Evolutionary conservation across 2,329 filamentous ascomycete species (phyloP), one percentile per base, ranked within the genome.

Genomic region (Tolypocladium cylindrosporum): DNA sequence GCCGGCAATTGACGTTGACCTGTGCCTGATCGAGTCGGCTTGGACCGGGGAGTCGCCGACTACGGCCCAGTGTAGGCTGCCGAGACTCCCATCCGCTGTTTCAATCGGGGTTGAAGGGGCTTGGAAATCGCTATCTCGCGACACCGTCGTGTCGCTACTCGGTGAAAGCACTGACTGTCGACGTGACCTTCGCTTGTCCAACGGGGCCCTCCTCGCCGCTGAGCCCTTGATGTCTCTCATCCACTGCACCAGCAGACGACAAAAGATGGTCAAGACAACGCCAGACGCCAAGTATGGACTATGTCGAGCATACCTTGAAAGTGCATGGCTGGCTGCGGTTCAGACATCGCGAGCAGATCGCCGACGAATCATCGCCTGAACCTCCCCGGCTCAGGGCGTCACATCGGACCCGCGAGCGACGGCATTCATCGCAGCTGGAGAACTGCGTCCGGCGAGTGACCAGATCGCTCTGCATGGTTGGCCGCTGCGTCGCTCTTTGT

Each of bases 261-360:
- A 14, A 11, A 19, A n/a, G 27, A 36, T 51, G 48, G 48, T 50
- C 19, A 51, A 27, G 24, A 36, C 19, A 19, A 11, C 9, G 9
- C 36, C 48, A 34, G 31, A 10, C 14, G 19, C 4, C 16, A 16
- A 16, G 27, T 16, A 6, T 34, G 7, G 16, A n/a, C 19, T 4
- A n/a, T 19, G 13, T 39, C 10, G 16, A 11, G 53, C 54, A n/a
- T 61, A 65, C 69, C 59, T 68, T 66, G 55, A 71, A 71, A 16
- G 67, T 71, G 54, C 69, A 71, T 11, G 60, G 37, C 27, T 61
- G 61, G 34, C 61, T 54, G 10, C 67, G 63, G 53, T 67, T 67
- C 50, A 61, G 55, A 54, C 69, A 89, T 63, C 79, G 89, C 0
- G 87, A 90, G 2, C 87, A 90, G 62, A 83, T 85, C 64, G 84